Conservation (phyloP, 345 rosid genomes). For the Boechera divaricarpa region DNA sequence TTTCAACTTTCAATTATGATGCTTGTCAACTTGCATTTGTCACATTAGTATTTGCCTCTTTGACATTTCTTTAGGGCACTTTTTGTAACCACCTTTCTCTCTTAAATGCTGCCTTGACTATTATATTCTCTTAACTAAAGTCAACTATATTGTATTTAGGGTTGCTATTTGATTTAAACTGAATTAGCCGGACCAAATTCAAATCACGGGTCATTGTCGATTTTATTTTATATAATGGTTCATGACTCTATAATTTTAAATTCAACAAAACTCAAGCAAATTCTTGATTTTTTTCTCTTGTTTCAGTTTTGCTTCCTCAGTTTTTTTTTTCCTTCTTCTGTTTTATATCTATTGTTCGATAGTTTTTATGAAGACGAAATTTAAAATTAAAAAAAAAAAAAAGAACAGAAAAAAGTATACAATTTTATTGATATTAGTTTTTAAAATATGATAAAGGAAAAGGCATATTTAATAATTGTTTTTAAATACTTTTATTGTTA, state of each 20-base stretch:
- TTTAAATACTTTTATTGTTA: not conserved
- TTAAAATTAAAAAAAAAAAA: too few relatives aligned
- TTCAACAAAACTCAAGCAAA: not conserved
- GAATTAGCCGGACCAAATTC: not conserved
- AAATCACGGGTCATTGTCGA: not conserved
- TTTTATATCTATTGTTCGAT: too few relatives aligned
- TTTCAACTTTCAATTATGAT: slow-evolving; percentile 13
- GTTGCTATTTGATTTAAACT: not conserved
- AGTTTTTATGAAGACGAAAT: too few relatives aligned
- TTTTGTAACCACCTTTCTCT: slow-evolving; percentile 7
- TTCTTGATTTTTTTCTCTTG: too few relatives aligned
- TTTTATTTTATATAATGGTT: not conserved
- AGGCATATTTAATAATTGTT: not conserved
- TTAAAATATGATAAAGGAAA: not conserved
- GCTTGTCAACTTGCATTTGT: slow-evolving; percentile 14
- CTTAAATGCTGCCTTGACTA: slow-evolving; percentile 9
- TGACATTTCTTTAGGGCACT: not conserved
- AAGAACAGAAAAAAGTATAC: not conserved
- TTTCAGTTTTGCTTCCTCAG: too few relatives aligned
- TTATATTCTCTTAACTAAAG: not conserved
- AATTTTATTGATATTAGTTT: not conserved
- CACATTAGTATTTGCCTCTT: slow-evolving; percentile 6
- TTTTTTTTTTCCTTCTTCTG: too few relatives aligned
- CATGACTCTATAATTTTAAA: not conserved
- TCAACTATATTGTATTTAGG: not conserved